phyloP scores from a whole-genome alignment of 305 asterid genomes.

The Fraxinus floribunda region DNA sequence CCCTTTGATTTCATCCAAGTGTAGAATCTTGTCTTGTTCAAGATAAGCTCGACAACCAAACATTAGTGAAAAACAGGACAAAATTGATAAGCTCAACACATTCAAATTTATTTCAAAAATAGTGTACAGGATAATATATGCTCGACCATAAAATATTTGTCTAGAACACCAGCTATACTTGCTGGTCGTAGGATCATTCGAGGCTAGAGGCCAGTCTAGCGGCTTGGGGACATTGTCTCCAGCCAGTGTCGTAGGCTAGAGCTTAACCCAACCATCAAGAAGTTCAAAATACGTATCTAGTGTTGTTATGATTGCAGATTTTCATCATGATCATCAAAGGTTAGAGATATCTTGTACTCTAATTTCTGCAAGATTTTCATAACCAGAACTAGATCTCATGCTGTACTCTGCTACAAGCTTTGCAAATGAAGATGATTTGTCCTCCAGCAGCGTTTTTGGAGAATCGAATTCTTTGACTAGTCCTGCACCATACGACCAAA shows the following conservation, averaged over 20 bases:
- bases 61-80: background rate
- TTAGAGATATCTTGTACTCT: background rate
- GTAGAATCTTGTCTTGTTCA: background rate
- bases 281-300: background rate
- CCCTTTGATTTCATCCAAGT: background rate
- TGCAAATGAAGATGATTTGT: constrained; percentile 60
- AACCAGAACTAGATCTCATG: constrained; percentile 67
- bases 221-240: background rate
- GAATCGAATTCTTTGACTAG: constrained; percentile 63
- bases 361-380: constrained; percentile 31
- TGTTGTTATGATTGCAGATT: background rate
- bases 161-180: background rate
- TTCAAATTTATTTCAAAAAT: background rate
- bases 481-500: constrained; percentile 43
- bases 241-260: too few relatives aligned
- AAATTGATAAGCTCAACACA: background rate
- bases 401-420: constrained; percentile 90
- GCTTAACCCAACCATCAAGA: background rate
- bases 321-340: background rate
- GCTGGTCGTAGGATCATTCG: background rate
- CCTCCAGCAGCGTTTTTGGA: constrained; percentile 65
- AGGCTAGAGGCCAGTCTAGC: background rate
- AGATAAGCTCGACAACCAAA: background rate
- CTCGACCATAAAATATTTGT: background rate
- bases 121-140: background rate